A percentile compares a stretch with the other conserved stretches of the same genome.
Conservation (phyloP, 176 grass and related monocot species). For the Phyllostachys edulis region DNA sequence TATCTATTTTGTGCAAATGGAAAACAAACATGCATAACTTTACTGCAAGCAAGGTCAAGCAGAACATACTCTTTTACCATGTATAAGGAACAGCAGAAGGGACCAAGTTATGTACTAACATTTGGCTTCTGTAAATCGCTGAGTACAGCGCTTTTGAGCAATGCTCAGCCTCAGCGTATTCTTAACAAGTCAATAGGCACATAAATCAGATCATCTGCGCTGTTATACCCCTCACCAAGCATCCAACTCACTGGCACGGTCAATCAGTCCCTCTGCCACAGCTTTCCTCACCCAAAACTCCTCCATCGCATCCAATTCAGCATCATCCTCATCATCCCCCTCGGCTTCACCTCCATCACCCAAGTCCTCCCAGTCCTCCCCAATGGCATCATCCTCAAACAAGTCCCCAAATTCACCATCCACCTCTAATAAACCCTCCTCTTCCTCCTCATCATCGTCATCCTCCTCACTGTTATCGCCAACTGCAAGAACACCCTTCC, state of each 20-base stretch:
- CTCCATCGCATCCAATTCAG: slow-evolving; percentile 44
- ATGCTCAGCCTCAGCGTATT: not conserved
- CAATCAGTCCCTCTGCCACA: slow-evolving; percentile 38
- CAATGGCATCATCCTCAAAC: slow-evolving; percentile 51
- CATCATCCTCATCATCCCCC: slow-evolving; percentile 33
- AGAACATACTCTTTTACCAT: not conserved
- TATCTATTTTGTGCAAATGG: not conserved
- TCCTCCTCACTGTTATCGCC: not conserved
- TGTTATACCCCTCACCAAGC: slow-evolving; percentile 55
- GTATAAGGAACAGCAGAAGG: not conserved
- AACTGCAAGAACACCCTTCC: slow-evolving; percentile 27
- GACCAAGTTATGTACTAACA: slow-evolving; percentile 5
- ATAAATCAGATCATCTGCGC: not conserved
- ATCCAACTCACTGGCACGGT: slow-evolving; percentile 34
- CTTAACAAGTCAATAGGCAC: not conserved
- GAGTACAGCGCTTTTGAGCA: not conserved
- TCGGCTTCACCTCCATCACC: not conserved
- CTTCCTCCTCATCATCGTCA: slow-evolving; percentile 22
- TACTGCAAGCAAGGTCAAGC: not conserved
- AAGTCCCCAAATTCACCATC: slow-evolving; percentile 61
- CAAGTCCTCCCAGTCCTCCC: slow-evolving; percentile 68
- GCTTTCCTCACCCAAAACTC: slow-evolving; percentile 82
- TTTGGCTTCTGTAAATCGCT: not conserved
- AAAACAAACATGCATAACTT: not conserved
- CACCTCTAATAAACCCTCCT: slow-evolving; percentile 12